A percentile compares a stretch with the other conserved stretches of the same genome.
phyloP scores from a whole-genome alignment of 2,329 filamentous ascomycete species.

The Fusarium udum region DNA sequence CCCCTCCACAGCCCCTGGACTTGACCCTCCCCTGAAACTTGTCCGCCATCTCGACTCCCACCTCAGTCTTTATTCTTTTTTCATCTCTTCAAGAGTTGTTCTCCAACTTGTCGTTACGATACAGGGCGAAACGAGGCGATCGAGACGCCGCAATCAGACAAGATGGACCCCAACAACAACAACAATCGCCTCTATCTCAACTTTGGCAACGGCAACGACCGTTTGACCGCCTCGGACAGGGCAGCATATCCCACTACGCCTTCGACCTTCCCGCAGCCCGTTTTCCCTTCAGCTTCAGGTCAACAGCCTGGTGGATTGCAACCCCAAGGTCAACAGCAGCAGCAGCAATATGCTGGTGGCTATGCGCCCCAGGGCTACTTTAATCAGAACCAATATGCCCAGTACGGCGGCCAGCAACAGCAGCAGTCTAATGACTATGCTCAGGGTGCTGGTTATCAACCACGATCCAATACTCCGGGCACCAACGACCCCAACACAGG shows the following conservation, averaged over 20 bases:
- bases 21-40: constrained; percentile 42
- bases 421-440: constrained; percentile 59
- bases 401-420: constrained; percentile 50
- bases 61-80: constrained; percentile 27
- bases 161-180: constrained; percentile 67
- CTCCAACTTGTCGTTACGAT: constrained; percentile 31
- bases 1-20: constrained; percentile 43
- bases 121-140: constrained; percentile 32
- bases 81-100: constrained; percentile 11
- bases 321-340: constrained; percentile 46
- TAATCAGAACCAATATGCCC: constrained; percentile 66
- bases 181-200: constrained; percentile 74
- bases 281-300: constrained; percentile 58
- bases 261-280: constrained; percentile 94
- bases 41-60: constrained; percentile 38
- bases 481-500: constrained; percentile 88
- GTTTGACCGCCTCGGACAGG: constrained; percentile 69
- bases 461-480: constrained; percentile 66
- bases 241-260: constrained; percentile 86
- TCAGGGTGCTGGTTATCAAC: constrained; percentile 58
- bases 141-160: constrained; percentile 34
- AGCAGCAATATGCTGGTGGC: constrained; percentile 57
- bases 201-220: constrained; percentile 72
- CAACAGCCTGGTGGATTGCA: constrained; percentile 40
- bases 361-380: constrained; percentile 65